Evolutionary conservation across 2,329 filamentous ascomycete genomes (phyloP), one percentile per base, ranked within the genome.

Genomic region (Trichoderma lentiforme): DNA sequence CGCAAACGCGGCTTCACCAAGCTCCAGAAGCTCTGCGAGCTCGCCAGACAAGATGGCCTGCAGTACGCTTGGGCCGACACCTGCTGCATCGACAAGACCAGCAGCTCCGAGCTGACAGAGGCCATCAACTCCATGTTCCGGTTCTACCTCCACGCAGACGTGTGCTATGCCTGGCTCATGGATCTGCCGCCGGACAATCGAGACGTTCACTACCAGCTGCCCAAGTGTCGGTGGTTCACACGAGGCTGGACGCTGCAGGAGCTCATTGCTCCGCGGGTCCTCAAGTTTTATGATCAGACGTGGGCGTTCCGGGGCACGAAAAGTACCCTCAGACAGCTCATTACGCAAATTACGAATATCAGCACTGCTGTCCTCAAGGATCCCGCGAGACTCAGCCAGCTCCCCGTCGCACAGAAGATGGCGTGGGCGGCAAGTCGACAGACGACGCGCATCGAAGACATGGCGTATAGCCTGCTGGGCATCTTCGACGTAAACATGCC

Each of bases 251-350:
- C 63, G 24, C 64, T 80, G 0, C 77, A 79, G n/a, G 79, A 80
- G 15, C 75, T 80, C 30, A 72, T 80, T 7, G 79, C 79, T 5
- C 78, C 79, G 0, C 61, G 64, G 18, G 36, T 62, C 3, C 73
- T 79, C 12, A 73, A 76, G 8, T 80, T 80, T 62, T 80, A 76
- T 15, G 43, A 47, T 1, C 43, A 47, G 43, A 47, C 18, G 18
- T 47, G 43, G 43, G n/a, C 43, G 7, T 47, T 47, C 21, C 43
- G 43, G 1, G 43, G 43, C 8, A 47, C 43, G 8, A 47, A 47
- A 18, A 47, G 43, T 8, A 47, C 8, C 3, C 43, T 47, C 2
- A n/a, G 43, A 21, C 43, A 21, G 1, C 43, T 47, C 3, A 43
- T 43, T 1, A 43, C 39, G 39, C 39, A 43, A 0, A 43, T 43